Evolutionary conservation across 306 rosid species (phyloP), one percentile per base, ranked within the genome.

Genomic region (Psophocarpus tetragonolobus): DNA sequence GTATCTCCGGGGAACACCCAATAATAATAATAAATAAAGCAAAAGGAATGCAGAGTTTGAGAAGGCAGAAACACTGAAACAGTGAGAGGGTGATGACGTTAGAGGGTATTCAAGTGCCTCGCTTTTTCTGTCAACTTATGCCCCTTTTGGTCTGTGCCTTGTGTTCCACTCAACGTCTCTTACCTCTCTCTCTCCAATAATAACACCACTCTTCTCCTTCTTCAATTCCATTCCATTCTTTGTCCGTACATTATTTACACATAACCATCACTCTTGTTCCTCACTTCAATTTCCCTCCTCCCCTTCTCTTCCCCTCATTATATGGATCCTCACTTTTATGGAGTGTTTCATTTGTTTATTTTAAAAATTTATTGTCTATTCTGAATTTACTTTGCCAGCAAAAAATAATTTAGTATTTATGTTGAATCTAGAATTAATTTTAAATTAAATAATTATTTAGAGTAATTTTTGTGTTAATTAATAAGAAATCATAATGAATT

Each of bases 101-200:
- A 18, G 41, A 3, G 57, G 69, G 67, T 8, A 64, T 68, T 71
- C 71, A 74, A 58, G 83, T 68, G 85, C 64, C 77, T 75, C 58
- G 71, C 81, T 47, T 75, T 71, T 71, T 36, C 48, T 48, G n/a
- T 18, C 78, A 51, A 63, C 18, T 61, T 50, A 5, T 63, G 62
- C 67, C 23, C 66, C 68, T 77, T 84, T 79, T 80, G 84, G 84
- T 58, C 57, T 66, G 39, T 84, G 82, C 68, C 87, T 84, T 86
- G 23, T 68, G 73, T 21, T 71, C 27, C 84, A 79, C 90, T 81
- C 57, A 50, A 47, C 85, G 0, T 73, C 38, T 33, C 8, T 62
- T 36, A 51, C 15, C 79, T 71, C 82, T 20, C 79, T 45, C 75
- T 20, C 79, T 45, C 75, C 75, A 57, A 47, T 45, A 32, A 51